Percentiles rank a stretch among this genome's conserved stretches.
phyloP scores from a whole-genome alignment of 2,329 filamentous ascomycete species.

The Colletotrichum viniferum region DNA sequence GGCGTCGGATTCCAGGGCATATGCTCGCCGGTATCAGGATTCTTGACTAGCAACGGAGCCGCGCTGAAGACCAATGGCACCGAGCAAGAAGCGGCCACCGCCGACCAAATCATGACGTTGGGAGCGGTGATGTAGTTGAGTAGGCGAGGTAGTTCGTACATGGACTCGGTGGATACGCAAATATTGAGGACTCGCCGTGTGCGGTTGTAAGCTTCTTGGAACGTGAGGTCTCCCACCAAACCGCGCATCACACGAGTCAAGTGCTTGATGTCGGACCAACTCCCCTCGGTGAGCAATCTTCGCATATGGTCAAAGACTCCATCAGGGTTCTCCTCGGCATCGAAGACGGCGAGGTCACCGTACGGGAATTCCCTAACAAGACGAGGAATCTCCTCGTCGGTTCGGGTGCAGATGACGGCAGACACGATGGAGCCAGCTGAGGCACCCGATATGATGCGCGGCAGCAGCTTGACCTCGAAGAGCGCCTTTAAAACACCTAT shows the following conservation, averaged over 20 bases:
- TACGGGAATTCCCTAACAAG: slow-evolving; percentile 75
- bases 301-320: slow-evolving; percentile 71
- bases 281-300: slow-evolving; percentile 79
- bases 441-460: slow-evolving; percentile 85
- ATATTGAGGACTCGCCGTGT: slow-evolving; percentile 92
- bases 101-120: slow-evolving; percentile 95
- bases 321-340: slow-evolving; percentile 62
- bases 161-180: slow-evolving; percentile 84
- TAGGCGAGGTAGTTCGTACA: slow-evolving; percentile 85
- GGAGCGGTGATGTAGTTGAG: slow-evolving; percentile 94
- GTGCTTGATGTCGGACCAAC: slow-evolving; percentile 84
- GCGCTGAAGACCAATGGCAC: slow-evolving; percentile 86
- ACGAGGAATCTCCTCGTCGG: slow-evolving; percentile 76
- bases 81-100: slow-evolving; percentile 94
- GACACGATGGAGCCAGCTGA: slow-evolving; percentile 89
- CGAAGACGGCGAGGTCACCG: slow-evolving; percentile 83
- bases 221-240: slow-evolving; percentile 87
- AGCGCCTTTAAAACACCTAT: slow-evolving; percentile 86
- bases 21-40: slow-evolving; percentile 77
- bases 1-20: slow-evolving; percentile 86
- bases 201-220: slow-evolving; percentile 95
- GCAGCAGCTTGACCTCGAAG: slow-evolving; percentile 75
- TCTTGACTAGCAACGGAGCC: slow-evolving; percentile 80
- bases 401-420: slow-evolving; percentile 77
- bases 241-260: slow-evolving; percentile 80